phyloP scores from a whole-genome alignment of 129 eudicot species.

The Flaveria trinervia region DNA sequence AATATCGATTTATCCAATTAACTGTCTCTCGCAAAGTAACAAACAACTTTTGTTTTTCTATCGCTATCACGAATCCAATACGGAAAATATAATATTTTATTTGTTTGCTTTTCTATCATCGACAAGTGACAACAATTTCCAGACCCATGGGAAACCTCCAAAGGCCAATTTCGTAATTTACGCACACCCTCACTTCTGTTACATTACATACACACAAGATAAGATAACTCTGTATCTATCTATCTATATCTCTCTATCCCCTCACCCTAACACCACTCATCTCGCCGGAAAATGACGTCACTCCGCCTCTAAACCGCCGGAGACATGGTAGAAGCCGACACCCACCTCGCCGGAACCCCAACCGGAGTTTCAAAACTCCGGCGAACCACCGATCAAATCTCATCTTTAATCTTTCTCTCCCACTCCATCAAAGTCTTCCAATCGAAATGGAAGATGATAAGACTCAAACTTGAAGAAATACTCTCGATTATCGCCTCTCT shows the following conservation, averaged over 20 bases:
- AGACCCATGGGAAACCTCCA: neutral
- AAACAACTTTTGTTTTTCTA: no score
- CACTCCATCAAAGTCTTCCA: slow-evolving; percentile 64
- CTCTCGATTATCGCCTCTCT: slow-evolving; percentile 46
- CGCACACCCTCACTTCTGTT: slow-evolving; percentile 4
- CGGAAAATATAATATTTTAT: no score
- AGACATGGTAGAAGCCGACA: slow-evolving; percentile 43
- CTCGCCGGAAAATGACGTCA: slow-evolving; percentile 34
- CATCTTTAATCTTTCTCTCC: slow-evolving; percentile 52
- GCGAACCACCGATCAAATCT: slow-evolving; percentile 46
- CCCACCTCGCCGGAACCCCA: slow-evolving; percentile 31
- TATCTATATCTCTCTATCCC: neutral
- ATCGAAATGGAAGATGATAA: slow-evolving; percentile 63
- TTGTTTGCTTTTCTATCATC: no score
- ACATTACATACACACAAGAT: slow-evolving; percentile 33
- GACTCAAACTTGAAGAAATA: slow-evolving; percentile 64
- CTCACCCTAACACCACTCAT: slow-evolving; percentile 11
- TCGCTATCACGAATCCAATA: no score
- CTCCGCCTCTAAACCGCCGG: slow-evolving; percentile 1
- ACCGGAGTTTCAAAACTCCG: slow-evolving; percentile 33
- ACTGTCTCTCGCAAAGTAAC: no score
- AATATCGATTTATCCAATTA: no score
- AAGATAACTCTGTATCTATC: slow-evolving; percentile 23
- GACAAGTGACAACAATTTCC: neutral
- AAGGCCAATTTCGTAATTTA: slow-evolving; percentile 32